Evolutionary conservation across 257 asterid genomes (phyloP), one percentile per base, ranked within the genome.

Genomic region (Petrea volubilis): DNA sequence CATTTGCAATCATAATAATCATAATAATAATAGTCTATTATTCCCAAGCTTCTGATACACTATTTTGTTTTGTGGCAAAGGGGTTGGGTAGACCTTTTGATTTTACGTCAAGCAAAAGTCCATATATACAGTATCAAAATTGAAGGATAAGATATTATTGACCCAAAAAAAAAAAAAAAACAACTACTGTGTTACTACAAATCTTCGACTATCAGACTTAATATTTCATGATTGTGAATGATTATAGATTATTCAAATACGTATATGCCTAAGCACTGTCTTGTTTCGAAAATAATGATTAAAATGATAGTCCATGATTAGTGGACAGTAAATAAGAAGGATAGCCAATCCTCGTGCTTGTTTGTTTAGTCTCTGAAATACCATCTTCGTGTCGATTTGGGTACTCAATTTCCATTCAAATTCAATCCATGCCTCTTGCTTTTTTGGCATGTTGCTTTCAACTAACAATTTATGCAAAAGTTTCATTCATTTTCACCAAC

Each of bases 41-140:
- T 29, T 71, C 3, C 18, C 52, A 70, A 67, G 85, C 88, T 85
- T 85, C 85, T 74, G 34, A 66, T 23, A 28, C 62, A 77, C 85
- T 68, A 63, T 29, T 71, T 74, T 67, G n/a, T n/a, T n/a, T n/a
- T n/a, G n/a, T n/a, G 58, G 25, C 33, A 7, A 43, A 51, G 11
- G 20, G 61, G 44, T 72, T 49, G 74, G 57, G 68, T 3, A 41
- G 3, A 10, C 67, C 50, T 43, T 58, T 59, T 77, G 79, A 75
- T 81, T 73, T 63, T 62, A 67, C 78, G 82, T 52, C 83, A 82
- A 81, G 80, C 81, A 76, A 61, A 17, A 31, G 6, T 57, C 66
- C 50, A 63, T 34, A 31, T 23, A 50, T n/a, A 55, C 44, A 33
- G 34, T 27, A 20, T 25, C 46, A 47, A 47, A 47, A 47, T 4